A percentile compares a stretch with the other conserved stretches of the same genome.
Evolutionary conservation across 2,329 filamentous ascomycete genomes (phyloP).

Genomic region (Paecilomyces formosus): DNA sequence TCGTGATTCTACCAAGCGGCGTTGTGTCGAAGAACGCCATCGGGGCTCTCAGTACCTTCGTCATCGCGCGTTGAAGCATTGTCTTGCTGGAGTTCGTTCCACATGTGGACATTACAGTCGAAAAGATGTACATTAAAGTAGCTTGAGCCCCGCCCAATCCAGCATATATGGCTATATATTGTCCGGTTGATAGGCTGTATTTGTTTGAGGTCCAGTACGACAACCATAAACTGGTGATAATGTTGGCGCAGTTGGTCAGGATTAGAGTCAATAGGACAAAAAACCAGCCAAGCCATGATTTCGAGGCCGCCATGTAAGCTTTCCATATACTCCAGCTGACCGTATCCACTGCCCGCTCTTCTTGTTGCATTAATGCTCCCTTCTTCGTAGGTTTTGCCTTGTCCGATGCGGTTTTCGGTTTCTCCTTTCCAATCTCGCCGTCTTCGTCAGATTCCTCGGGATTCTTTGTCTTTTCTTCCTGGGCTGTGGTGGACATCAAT

Average conservation of each 20-base stretch:
- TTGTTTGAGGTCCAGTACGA: conserved; percentile 86
- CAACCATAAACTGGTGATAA: conserved; percentile 83
- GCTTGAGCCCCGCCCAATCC: conserved; percentile 65
- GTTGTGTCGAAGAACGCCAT: conserved; percentile 97
- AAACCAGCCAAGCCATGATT: conserved; percentile 56
- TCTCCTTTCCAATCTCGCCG: conserved; percentile 43
- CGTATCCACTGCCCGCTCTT: conserved; percentile 59
- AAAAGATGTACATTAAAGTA: conserved; percentile 71
- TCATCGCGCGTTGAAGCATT: conserved; percentile 75
- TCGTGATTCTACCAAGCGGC: conserved; percentile 87
- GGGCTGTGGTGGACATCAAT: conserved; percentile 73
- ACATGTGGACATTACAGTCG: conserved; percentile 66
- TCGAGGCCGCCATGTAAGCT: conserved; percentile 68
- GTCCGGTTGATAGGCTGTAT: conserved; percentile 56
- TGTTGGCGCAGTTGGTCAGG: conserved; percentile 73
- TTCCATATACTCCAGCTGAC: conserved; percentile 75
- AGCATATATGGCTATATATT: conserved; percentile 65
- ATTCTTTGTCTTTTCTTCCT: conserved; percentile 46
- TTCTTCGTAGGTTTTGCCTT: conserved; percentile 28
- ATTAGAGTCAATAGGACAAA: conserved; percentile 58
- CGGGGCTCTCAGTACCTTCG: conserved; percentile 60
- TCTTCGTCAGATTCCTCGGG: conserved; percentile 42
- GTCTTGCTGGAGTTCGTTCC: conserved; percentile 75
- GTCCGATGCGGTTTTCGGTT: conserved; percentile 41
- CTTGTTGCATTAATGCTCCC: conserved; percentile 38